phyloP scores from a whole-genome alignment of 257 asterid species.

The Gentiana dahurica region DNA sequence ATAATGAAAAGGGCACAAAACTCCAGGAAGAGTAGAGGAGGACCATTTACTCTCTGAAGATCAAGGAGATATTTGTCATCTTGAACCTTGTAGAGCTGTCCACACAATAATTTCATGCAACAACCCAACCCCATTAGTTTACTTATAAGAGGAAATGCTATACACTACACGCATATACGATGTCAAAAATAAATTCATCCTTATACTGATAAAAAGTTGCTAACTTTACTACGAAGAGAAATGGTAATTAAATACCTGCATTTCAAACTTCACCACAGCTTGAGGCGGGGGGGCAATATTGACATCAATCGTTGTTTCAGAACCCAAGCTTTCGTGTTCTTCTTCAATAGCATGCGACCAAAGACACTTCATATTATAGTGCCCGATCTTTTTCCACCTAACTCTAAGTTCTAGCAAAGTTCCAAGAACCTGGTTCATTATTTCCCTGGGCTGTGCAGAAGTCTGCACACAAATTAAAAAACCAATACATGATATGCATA shows the following conservation, averaged over 20 bases:
- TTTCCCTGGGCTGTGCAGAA: conserved; percentile 67
- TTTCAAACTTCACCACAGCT: conserved; percentile 67
- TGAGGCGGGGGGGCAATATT: conserved; percentile 26
- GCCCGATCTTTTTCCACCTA: conserved; percentile 90
- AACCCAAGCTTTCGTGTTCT: conserved; percentile 17
- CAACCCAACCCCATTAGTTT: conserved; percentile 7
- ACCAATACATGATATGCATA: background rate
- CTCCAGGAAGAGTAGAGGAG: conserved; percentile 82
- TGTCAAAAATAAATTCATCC: too few species aligned
- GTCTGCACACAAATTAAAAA: conserved; percentile 41
- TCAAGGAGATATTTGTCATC: conserved; percentile 78
- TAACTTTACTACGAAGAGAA: background rate
- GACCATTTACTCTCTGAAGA: conserved; percentile 87
- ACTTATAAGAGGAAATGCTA: background rate
- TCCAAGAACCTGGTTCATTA: conserved; percentile 82
- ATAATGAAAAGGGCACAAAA: conserved; percentile 73
- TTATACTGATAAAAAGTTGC: background rate
- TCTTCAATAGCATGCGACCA: conserved; percentile 25
- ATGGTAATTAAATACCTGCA: conserved; percentile 46
- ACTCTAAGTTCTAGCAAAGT: conserved; percentile 70
- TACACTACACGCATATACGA: too few species aligned
- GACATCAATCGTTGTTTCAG: conserved; percentile 21
- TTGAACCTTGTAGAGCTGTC: conserved; percentile 78
- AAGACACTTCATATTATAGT: conserved; percentile 79
- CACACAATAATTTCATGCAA: conserved; percentile 7